phyloP scores from a whole-genome alignment of 331 rosid species.

The Quercus tomentella region DNA sequence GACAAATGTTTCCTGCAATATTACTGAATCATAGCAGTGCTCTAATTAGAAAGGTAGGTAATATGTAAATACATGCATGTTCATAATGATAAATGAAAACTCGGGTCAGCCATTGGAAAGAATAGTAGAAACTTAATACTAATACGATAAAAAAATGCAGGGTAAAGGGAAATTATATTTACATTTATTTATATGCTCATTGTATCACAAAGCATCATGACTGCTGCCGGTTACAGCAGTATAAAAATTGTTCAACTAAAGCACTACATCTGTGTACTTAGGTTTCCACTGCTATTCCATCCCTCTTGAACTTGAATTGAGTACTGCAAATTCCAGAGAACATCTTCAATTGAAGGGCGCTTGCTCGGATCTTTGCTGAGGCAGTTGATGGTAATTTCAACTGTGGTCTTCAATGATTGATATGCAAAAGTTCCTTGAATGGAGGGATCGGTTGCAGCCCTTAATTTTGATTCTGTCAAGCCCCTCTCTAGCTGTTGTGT shows the following conservation, averaged over 20 bases:
- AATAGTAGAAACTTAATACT: neutral
- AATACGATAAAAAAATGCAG: neutral
- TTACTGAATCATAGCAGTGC: neutral
- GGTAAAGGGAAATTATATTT: conserved; percentile 19
- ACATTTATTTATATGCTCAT: conserved; percentile 30
- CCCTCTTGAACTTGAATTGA: conserved; percentile 94
- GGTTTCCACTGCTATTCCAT: conserved; percentile 82
- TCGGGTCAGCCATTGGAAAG: neutral
- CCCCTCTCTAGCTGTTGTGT: conserved; percentile 64
- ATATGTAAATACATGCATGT: neutral
- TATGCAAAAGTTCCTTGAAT: conserved; percentile 54
- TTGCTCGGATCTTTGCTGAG: conserved; percentile 47
- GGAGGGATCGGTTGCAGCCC: conserved; percentile 37
- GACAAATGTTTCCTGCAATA: neutral
- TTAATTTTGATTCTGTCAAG: conserved; percentile 46
- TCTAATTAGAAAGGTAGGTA: neutral
- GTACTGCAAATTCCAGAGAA: conserved; percentile 89
- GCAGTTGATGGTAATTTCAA: conserved; percentile 67
- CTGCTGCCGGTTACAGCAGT: neutral
- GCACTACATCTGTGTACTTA: conserved; percentile 46
- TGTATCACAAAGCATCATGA: neutral
- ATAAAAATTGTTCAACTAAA: neutral
- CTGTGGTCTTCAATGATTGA: conserved; percentile 65
- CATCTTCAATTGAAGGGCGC: conserved; percentile 87
- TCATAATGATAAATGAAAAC: neutral